phyloP scores from a whole-genome alignment of 2,329 filamentous ascomycete species.

The Zarea fungicola region DNA sequence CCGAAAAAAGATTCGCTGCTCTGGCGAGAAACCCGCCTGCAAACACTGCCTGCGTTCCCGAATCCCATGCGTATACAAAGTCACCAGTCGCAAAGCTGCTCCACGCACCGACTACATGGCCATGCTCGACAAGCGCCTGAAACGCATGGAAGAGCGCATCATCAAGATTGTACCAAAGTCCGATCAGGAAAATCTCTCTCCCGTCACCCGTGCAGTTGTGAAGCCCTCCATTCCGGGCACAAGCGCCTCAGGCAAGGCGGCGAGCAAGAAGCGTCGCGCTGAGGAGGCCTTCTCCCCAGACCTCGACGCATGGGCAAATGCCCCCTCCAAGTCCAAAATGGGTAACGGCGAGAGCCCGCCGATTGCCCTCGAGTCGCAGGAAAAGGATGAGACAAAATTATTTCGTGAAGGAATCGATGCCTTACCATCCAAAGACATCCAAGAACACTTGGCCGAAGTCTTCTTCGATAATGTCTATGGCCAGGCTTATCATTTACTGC shows the following conservation, averaged over 20 bases:
- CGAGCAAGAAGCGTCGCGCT: conserved; percentile 71
- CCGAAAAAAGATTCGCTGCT: conserved; percentile 96
- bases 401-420: conserved; percentile 77
- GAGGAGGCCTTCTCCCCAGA: conserved; percentile 85
- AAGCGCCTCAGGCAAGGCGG: conserved; percentile 37
- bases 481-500: conserved; percentile 87
- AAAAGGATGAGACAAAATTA: conserved; percentile 70
- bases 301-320: conserved; percentile 73
- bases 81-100: conserved; percentile 88
- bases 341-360: conserved; percentile 37
- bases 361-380: conserved; percentile 52
- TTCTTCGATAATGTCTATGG: conserved; percentile 97
- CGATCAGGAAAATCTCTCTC: conserved; percentile 62
- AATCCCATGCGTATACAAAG: conserved; percentile 96
- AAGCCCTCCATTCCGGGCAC: conserved; percentile 67
- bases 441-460: conserved; percentile 87
- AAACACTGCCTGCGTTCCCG: conserved; percentile 91
- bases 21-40: conserved; percentile 94
- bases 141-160: conserved; percentile 95
- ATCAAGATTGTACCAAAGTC: conserved; percentile 92
- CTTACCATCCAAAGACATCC: conserved; percentile 78
- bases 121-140: conserved; percentile 92
- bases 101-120: conserved; percentile 98
- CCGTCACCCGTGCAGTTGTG: conserved; percentile 74
- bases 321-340: conserved; percentile 45